Evolutionary conservation across 345 rosid genomes (phyloP).

Genomic region (Geranium brycei): DNA sequence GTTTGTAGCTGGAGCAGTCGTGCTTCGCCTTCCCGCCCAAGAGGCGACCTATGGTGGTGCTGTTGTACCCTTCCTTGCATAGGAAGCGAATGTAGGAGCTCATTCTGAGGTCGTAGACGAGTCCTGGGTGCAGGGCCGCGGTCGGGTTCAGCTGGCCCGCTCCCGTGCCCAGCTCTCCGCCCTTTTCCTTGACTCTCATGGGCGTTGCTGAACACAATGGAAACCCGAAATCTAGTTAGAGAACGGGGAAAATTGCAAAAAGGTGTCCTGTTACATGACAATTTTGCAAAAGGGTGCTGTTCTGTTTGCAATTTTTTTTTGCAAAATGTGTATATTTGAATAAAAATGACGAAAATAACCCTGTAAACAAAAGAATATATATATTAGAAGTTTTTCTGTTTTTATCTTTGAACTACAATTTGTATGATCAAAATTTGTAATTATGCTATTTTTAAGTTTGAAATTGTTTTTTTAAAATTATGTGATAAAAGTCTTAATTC

Average conservation of each 20-base stretch:
- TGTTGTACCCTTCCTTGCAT: slow-evolving; percentile 65
- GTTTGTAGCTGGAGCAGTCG: slow-evolving; percentile 35
- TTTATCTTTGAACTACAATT: too few species aligned
- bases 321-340: too few species aligned
- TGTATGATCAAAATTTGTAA: too few species aligned
- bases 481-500: too few species aligned
- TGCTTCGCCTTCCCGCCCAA: slow-evolving; percentile 27
- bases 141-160: slow-evolving; percentile 75
- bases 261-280: neutral
- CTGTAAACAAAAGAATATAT: too few species aligned
- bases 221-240: neutral
- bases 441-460: too few species aligned
- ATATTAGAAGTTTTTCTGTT: too few species aligned
- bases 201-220: slow-evolving; percentile 39
- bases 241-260: too few species aligned
- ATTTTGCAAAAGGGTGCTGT: neutral
- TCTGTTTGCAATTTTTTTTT: neutral
- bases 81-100: slow-evolving; percentile 45
- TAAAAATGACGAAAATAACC: too few species aligned
- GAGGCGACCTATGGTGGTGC: slow-evolving; percentile 43
- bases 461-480: too few species aligned
- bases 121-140: slow-evolving; percentile 57
- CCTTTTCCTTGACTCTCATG: slow-evolving; percentile 33
- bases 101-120: slow-evolving; percentile 45
- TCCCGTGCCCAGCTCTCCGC: slow-evolving; percentile 47